Evolutionary conservation across 352 stramenopile species (phyloP).

Genomic region (Ophiocytium majus): DNA sequence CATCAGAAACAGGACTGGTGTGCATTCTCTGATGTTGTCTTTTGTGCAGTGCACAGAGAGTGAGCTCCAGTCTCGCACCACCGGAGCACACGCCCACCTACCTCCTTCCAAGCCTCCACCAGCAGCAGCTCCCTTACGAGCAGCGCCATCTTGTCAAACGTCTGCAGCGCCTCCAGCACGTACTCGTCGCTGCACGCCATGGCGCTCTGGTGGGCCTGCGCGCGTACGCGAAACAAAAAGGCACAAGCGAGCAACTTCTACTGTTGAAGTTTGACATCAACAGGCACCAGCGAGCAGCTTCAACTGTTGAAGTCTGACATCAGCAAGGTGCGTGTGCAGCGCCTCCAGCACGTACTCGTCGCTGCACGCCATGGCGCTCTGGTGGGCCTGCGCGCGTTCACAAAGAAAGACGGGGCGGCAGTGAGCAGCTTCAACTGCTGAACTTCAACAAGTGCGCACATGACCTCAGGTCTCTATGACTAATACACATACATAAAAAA

Average conservation of each 20-base stretch:
- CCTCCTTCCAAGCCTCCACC: conserved; percentile 80
- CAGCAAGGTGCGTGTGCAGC: conserved; percentile 66
- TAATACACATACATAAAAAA: no score
- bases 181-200: conserved; percentile 85
- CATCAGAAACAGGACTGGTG: no score
- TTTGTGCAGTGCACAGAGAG: no score
- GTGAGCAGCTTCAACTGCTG: neutral
- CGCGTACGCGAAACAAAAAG: neutral
- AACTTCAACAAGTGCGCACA: no score
- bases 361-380: conserved; percentile 77
- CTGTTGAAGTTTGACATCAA: neutral
- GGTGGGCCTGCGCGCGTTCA: conserved; percentile 65
- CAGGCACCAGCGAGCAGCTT: neutral
- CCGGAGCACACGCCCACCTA: no score
- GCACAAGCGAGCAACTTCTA: neutral
- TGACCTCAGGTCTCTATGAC: no score
- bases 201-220: conserved; percentile 77
- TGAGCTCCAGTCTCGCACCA: no score
- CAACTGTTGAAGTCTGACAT: neutral
- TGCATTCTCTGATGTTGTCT: no score
- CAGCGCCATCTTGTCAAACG: conserved; percentile 79
- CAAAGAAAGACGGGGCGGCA: neutral
- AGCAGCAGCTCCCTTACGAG: conserved; percentile 80
- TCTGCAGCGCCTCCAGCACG: conserved; percentile 82
- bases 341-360: conserved; percentile 89